These are phyloP conservation scores for Fusarium irregulare DNA, from an alignment of 2,329 filamentous ascomycete species.

Conservation along the genomic window DNA sequence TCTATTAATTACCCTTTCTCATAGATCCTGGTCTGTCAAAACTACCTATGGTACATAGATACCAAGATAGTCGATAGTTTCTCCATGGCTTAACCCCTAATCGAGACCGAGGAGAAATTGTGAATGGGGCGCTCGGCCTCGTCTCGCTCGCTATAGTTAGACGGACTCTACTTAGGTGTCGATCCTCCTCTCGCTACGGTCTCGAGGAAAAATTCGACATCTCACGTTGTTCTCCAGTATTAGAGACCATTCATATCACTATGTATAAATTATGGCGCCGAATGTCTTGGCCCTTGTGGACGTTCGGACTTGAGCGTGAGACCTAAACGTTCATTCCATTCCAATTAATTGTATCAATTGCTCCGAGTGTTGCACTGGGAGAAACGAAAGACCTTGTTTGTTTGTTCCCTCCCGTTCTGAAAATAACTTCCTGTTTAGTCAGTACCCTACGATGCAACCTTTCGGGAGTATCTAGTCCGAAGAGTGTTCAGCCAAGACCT, in stretches of 20 bases:
- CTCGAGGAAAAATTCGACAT: slow-evolving; percentile 16
- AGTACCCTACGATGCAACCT: not conserved
- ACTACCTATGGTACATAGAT: not conserved
- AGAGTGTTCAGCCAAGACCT: not conserved
- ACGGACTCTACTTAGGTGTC: slow-evolving; percentile 12
- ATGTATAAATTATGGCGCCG: slow-evolving; percentile 5
- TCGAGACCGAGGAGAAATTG: not conserved
- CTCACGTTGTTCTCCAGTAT: slow-evolving; percentile 6
- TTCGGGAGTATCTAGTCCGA: not conserved
- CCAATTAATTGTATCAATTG: not conserved
- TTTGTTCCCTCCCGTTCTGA: not conserved
- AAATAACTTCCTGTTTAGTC: not conserved
- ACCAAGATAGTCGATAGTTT: slow-evolving; percentile 15
- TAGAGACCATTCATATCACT: not conserved
- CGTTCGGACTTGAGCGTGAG: slow-evolving; percentile 3
- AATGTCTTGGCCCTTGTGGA: slow-evolving; percentile 16
- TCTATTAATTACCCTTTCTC: not conserved
- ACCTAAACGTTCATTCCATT: slow-evolving; percentile 7
- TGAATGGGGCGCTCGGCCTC: slow-evolving; percentile 11
- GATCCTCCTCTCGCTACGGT: slow-evolving; percentile 40
- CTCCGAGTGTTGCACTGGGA: not conserved
- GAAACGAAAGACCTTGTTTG: slow-evolving; percentile 4
- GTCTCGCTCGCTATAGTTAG: slow-evolving; percentile 19
- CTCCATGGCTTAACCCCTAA: slow-evolving; percentile 5
- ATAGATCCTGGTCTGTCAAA: slow-evolving; percentile 30